Percentiles rank a stretch among this genome's conserved stretches.
Evolutionary conservation across 2,329 filamentous ascomycete species (phyloP).

Genomic region (Thielaviopsis musarum): DNA sequence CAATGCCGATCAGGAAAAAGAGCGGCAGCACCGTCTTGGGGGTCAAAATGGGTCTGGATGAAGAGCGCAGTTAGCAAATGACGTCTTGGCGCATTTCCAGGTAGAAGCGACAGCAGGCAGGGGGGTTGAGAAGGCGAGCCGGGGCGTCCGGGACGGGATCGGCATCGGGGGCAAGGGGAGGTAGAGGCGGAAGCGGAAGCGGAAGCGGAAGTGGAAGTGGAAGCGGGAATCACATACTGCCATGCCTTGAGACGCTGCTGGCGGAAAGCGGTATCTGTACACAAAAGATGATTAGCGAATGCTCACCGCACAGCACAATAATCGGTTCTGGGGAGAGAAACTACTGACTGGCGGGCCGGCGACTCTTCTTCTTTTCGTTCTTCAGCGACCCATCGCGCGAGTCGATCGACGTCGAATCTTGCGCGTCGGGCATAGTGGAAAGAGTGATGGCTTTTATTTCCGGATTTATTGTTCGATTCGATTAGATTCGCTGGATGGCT

Average conservation of each 20-base stretch:
- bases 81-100: neutral
- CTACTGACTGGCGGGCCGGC: constrained; percentile 70
- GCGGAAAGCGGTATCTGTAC: constrained; percentile 78
- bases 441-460: neutral
- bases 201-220: neutral
- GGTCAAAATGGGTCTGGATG: constrained; percentile 67
- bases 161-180: constrained; percentile 24
- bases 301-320: neutral
- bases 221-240: constrained; percentile 50
- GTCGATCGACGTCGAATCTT: constrained; percentile 30
- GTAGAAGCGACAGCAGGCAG: neutral
- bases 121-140: neutral
- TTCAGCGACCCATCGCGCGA: constrained; percentile 36
- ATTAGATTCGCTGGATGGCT: neutral
- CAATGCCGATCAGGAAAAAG: constrained; percentile 78
- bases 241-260: constrained; percentile 96
- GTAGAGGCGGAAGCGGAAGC: constrained; percentile 64
- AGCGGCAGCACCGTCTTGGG: constrained; percentile 85
- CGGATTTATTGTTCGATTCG: neutral
- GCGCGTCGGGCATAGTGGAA: constrained; percentile 26
- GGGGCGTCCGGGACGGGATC: neutral
- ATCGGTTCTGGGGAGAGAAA: constrained; percentile 18
- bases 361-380: constrained; percentile 72
- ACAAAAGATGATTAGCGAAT: constrained; percentile 1
- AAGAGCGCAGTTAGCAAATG: neutral